Percentiles rank a stretch among this genome's conserved stretches.
phyloP scores from a whole-genome alignment of 371 early-diverging fungal species.

The Polyrhizophydium stewartii region DNA sequence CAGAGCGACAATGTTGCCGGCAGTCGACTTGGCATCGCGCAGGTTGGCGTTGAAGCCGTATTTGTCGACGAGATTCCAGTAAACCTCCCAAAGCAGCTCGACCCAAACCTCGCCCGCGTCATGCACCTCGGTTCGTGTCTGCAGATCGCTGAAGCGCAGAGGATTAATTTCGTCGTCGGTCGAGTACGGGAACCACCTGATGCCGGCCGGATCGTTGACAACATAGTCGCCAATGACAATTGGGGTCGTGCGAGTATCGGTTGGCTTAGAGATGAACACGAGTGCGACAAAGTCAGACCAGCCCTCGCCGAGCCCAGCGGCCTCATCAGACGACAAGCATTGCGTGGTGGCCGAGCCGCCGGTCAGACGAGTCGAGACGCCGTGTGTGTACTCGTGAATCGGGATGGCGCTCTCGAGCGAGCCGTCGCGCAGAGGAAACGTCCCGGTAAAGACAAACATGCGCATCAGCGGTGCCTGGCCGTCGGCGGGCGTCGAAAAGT shows the following conservation, averaged over 20 bases:
- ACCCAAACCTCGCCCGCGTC: conserved; percentile 40
- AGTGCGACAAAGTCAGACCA: conserved; percentile 28
- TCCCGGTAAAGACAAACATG: conserved; percentile 23
- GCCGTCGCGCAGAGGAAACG: conserved; percentile 29
- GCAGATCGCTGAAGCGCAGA: conserved; percentile 11
- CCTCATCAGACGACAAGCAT: conserved; percentile 21
- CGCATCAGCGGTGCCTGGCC: conserved; percentile 29
- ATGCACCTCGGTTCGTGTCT: conserved; percentile 24
- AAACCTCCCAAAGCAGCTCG: conserved; percentile 73
- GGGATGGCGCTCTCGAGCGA: conserved; percentile 36
- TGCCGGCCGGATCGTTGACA: conserved; percentile 30
- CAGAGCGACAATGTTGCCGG: conserved; percentile 82
- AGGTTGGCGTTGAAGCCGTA: conserved; percentile 38
- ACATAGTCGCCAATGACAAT: conserved; percentile 19
- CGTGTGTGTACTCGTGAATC: conserved; percentile 49
- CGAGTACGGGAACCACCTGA: conserved; percentile 31
- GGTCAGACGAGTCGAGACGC: conserved; percentile 36
- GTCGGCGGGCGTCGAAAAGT: conserved; percentile 40
- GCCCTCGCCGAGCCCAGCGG: conserved; percentile 36
- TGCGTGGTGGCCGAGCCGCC: conserved; percentile 31
- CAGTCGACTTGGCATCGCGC: conserved; percentile 17
- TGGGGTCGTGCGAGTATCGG: conserved; percentile 19
- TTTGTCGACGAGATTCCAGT: conserved; percentile 72
- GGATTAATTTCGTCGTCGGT: conserved; percentile 25
- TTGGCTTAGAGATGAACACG: conserved; percentile 9